Percentiles rank a stretch among this genome's conserved stretches.
phyloP scores from a whole-genome alignment of 805 yeast species.

The Priceomyces fermenticarens region DNA sequence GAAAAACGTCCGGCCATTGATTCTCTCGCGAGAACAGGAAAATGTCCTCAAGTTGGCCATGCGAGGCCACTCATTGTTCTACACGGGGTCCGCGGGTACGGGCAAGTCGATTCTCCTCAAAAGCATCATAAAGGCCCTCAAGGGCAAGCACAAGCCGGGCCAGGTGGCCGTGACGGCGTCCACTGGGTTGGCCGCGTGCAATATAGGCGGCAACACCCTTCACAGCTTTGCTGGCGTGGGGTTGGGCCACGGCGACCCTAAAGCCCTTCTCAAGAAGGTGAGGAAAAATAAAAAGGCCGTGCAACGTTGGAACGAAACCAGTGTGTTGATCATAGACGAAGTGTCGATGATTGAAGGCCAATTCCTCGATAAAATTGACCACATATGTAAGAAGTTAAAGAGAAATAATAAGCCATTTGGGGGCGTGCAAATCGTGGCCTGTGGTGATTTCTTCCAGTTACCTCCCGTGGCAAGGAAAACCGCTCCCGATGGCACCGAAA shows the following conservation, averaged over 20 bases:
- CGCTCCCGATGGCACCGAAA: slow-evolving; percentile 24
- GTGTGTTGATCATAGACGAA: slow-evolving; percentile 72
- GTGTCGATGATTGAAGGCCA: slow-evolving; percentile 77
- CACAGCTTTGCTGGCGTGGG: slow-evolving; percentile 82
- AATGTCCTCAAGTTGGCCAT: slow-evolving; percentile 63
- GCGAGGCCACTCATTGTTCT: slow-evolving; percentile 69
- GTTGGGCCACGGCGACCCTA: slow-evolving; percentile 54
- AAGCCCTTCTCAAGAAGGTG: slow-evolving; percentile 48
- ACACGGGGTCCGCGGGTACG: slow-evolving; percentile 98
- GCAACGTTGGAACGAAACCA: slow-evolving; percentile 52
- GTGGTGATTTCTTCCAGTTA: slow-evolving; percentile 81
- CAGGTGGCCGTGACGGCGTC: slow-evolving; percentile 78
- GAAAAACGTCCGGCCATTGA: slow-evolving; percentile 34
- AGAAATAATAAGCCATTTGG: slow-evolving; percentile 61
- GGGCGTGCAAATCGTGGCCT: slow-evolving; percentile 70
- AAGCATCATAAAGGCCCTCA: slow-evolving; percentile 55
- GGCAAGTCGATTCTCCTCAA: slow-evolving; percentile 89
- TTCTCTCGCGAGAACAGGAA: slow-evolving; percentile 55
- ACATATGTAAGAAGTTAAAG: slow-evolving; percentile 53
- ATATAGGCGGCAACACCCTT: slow-evolving; percentile 74
- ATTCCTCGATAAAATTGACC: slow-evolving; percentile 60
- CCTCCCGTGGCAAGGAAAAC: slow-evolving; percentile 61
- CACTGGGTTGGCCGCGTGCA: slow-evolving; percentile 81
- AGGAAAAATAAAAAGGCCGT: slow-evolving; percentile 48
- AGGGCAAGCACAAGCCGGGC: slow-evolving; percentile 41